Evolutionary conservation across 148 eudicot genomes (phyloP).

Genomic region (Silene uniflora): DNA sequence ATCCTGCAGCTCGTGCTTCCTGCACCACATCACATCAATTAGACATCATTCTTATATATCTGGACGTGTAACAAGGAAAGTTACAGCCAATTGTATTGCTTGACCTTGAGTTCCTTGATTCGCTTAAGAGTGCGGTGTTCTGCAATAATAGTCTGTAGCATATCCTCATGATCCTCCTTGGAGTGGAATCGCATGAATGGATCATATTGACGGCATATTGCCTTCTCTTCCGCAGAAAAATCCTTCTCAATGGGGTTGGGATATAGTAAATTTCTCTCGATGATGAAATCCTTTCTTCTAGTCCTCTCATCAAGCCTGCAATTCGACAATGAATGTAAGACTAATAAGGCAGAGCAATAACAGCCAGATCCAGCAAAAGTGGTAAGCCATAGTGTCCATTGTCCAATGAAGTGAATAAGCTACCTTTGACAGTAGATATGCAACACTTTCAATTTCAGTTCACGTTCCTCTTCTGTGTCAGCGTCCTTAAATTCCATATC

Average conservation of each 20-base stretch:
- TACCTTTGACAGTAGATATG: conserved; percentile 42
- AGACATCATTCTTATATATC: background rate
- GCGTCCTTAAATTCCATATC: conserved; percentile 56
- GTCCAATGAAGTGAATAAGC: background rate
- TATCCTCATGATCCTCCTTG: conserved; percentile 71
- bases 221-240: conserved; percentile 70
- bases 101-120: conserved; percentile 77
- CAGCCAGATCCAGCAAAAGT: background rate
- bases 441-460: conserved; percentile 42
- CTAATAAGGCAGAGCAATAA: no score
- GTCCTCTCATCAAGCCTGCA: conserved; percentile 88
- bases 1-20: conserved; percentile 92
- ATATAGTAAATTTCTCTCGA: conserved; percentile 73
- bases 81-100: background rate
- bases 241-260: conserved; percentile 65
- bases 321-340: background rate
- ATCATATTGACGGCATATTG: conserved; percentile 61
- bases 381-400: conserved; percentile 2
- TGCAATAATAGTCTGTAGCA: conserved; percentile 58
- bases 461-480: conserved; percentile 49
- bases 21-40: conserved; percentile 20
- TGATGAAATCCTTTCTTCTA: conserved; percentile 76
- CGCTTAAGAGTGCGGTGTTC: conserved; percentile 68
- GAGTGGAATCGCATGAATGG: conserved; percentile 86
- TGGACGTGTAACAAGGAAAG: background rate